Conservation (phyloP, 495 filamentous ascomycete genomes). For the Platismatia glauca region DNA sequence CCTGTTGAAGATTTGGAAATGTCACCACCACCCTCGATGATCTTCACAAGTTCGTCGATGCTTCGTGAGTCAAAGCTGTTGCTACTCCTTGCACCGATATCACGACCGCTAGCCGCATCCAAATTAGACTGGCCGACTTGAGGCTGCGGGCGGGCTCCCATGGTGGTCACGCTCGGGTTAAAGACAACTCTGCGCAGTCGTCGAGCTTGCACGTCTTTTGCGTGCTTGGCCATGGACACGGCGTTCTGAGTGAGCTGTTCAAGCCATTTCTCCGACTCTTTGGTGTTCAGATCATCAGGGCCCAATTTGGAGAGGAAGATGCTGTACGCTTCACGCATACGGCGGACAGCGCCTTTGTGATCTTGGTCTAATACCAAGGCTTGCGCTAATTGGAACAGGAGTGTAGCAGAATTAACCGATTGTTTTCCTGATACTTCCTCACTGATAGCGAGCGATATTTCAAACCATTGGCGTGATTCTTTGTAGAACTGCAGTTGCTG, state of each 20-base stretch:
- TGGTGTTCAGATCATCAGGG: slow-evolving; percentile 85
- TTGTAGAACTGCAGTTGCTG: slow-evolving; percentile 86
- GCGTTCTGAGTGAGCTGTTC: slow-evolving; percentile 91
- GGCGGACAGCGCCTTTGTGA: slow-evolving; percentile 74
- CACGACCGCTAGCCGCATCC: slow-evolving; percentile 38
- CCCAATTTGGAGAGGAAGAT: slow-evolving; percentile 85
- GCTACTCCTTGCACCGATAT: slow-evolving; percentile 27
- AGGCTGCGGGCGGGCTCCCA: slow-evolving; percentile 34
- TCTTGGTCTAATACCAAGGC: slow-evolving; percentile 89
- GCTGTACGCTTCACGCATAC: slow-evolving; percentile 92
- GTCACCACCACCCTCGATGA: slow-evolving; percentile 67
- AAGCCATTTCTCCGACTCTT: slow-evolving; percentile 90
- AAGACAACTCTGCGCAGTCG: slow-evolving; percentile 53
- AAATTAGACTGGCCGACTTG: slow-evolving; percentile 46
- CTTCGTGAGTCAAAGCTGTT: slow-evolving; percentile 55
- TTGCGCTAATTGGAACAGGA: slow-evolving; percentile 94
- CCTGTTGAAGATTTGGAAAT: slow-evolving; percentile 49
- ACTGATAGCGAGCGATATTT: slow-evolving; percentile 78
- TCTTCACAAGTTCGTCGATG: slow-evolving; percentile 79
- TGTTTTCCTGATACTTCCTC: slow-evolving; percentile 78
- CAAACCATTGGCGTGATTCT: slow-evolving; percentile 93
- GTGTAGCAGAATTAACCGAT: slow-evolving; percentile 86
- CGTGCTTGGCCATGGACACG: slow-evolving; percentile 83
- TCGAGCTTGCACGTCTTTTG: slow-evolving; percentile 71
- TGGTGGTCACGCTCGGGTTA: slow-evolving; percentile 44